Evolutionary conservation across 2,329 filamentous ascomycete species (phyloP), one percentile per base, ranked within the genome.

Genomic region (Dactylellina sp.): DNA sequence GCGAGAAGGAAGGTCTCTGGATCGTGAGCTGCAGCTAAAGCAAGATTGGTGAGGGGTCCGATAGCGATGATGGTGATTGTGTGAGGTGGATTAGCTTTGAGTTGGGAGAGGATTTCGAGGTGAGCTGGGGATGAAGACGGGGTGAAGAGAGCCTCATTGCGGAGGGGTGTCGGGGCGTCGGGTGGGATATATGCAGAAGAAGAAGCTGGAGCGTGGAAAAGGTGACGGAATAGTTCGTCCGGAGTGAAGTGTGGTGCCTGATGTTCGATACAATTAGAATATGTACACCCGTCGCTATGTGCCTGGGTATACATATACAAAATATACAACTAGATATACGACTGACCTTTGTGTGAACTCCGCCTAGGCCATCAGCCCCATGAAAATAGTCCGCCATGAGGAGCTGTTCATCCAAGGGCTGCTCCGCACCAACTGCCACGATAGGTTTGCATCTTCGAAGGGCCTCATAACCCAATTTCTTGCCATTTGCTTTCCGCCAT

Each of bases 11-110:
- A 97, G 0, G 93, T 89, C 81, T 94, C 92, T 0, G 93, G 89
- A 55, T 98, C 94, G 79, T 92, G 88, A 12, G 92, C 89, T 1
- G 95, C 93, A 1, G 95, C 95, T 24, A 96, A 82, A 0, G 95
- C 95, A 28, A 97, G 83, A 80, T 97, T 99, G n/a, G 95, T 98
- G 77, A 98, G 83, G 0, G 95, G 95, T 0, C 95, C 95, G 53
- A 98, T 85, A 22, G 91, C 91, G 39, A 97, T 88, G 79, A 99
- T 91, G n/a, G 91, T 93, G 78, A 99, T 88, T 0, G 91, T 95
- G 79, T 93, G 89, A 3, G 86, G 85, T 6, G 93, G 92, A 79
- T 95, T 93, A 78, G 95, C 91, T 64, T 85, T 86, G 18, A 99
- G 86, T 52, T 97, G 84, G 24, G 91, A 88, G n/a, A 99, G 86